Evolutionary conservation across 2,329 filamentous ascomycete species (phyloP), one percentile per base, ranked within the genome.

Genomic region (Colletotrichum graminicola): DNA sequence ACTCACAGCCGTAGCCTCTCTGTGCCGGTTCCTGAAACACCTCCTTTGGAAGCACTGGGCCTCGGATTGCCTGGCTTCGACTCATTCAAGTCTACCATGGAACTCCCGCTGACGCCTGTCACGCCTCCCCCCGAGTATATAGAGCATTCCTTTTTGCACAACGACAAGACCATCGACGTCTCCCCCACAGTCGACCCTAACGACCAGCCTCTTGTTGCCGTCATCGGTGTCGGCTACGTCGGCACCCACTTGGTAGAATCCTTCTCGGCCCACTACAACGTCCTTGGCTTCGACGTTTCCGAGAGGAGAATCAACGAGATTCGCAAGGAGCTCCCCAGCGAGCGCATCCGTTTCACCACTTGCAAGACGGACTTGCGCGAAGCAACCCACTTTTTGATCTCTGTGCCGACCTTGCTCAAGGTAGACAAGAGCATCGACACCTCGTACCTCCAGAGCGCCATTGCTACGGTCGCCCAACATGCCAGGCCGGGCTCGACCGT

Each of bases 151-250:
- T 54, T 62, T 18, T n/a, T 32, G 5, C 60, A 62, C 14, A 39
- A 72, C 18, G 65, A 72, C 16, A 32, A 64, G 32, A n/a, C 34
- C 32, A 34, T 26, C 32, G 47, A 43, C 18, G 11, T 62, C 23
- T n/a, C 47, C 16, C 60, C 47, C 45, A 21, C n/a, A 11, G 60
- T 62, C 14, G 47, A 36, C 34, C 34, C 45, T 16, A 32, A 43
- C 4, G 47, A 62, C 4, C 47, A 62, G 5, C 79, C 83, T 5
- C 67, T 82, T 2, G 81, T 87, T 1, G 85, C 84, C 59, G 80
- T 87, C 34, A 83, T 88, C 34, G 86, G 86, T 3, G 84, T 87
- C n/a, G 86, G 86, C 43, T 88, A 87, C 75, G 85, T 88, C 7
- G 86, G 86, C 12, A 80, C 81, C 62, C 84, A 87, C 67, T 82